Percentiles rank a stretch among this genome's conserved stretches.
phyloP scores from a whole-genome alignment of 1,284 basidiomycete species.

The Waitea zeae region DNA sequence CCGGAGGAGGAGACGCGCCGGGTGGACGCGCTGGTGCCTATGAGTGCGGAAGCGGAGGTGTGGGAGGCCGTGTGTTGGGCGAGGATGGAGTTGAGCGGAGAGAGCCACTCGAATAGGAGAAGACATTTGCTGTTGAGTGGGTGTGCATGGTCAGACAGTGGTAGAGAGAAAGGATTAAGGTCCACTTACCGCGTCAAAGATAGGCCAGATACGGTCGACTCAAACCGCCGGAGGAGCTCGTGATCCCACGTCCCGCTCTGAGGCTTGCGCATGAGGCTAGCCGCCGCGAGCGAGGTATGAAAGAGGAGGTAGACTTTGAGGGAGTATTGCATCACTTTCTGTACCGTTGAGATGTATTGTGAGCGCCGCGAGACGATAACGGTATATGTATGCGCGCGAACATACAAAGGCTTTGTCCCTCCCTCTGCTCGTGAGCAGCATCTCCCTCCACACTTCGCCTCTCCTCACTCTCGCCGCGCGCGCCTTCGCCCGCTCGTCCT shows the following conservation, averaged over 20 bases:
- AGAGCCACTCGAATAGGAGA: conserved; percentile 67
- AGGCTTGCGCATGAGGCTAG: conserved; percentile 23
- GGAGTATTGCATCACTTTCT: conserved; percentile 77
- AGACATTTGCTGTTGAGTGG: conserved; percentile 42
- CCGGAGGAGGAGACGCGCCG: conserved; percentile 24
- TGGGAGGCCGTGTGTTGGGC: conserved; percentile 39
- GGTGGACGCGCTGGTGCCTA: neutral
- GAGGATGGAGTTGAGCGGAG: conserved; percentile 48
- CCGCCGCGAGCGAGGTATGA: conserved; percentile 32
- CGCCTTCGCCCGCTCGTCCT: conserved; percentile 17
- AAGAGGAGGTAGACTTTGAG: conserved; percentile 57
- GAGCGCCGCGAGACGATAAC: neutral
- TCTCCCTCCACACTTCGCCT: conserved; percentile 62
- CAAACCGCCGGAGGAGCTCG: conserved; percentile 37
- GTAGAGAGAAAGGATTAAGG: neutral
- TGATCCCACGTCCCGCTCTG: conserved; percentile 32
- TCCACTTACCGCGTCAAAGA: conserved; percentile 49
- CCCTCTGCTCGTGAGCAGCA: conserved; percentile 55
- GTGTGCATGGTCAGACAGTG: conserved; percentile 2
- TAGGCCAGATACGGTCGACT: conserved; percentile 41
- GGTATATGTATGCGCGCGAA: conserved; percentile 10
- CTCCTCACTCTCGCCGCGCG: conserved; percentile 25
- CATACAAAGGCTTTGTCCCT: conserved; percentile 70
- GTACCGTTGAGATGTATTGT: conserved; percentile 1
- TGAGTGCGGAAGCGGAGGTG: neutral